phyloP scores from a whole-genome alignment of 129 eudicot species.

The Deinandra increscens region DNA sequence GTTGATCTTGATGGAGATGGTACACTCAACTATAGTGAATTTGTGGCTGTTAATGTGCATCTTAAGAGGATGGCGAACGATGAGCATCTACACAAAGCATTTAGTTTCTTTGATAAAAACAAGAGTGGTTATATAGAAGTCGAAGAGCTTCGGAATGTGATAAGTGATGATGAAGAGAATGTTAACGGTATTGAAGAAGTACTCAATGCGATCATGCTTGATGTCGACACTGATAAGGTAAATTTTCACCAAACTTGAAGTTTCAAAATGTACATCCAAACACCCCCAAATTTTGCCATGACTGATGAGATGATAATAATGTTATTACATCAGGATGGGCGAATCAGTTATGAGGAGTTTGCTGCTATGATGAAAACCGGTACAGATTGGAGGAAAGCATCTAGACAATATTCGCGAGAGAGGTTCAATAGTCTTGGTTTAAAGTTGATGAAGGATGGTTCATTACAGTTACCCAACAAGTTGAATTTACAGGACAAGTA shows the following conservation, averaged over 20 bases:
- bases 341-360: constrained; percentile 80
- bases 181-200: constrained; percentile 52
- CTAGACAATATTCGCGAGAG: constrained; percentile 78
- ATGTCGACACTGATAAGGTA: constrained; percentile 86
- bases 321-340: constrained; percentile 61
- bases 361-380: constrained; percentile 89
- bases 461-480: constrained; percentile 42
- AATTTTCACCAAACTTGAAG: background rate
- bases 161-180: constrained; percentile 70
- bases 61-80: constrained; percentile 73
- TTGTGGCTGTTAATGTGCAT: constrained; percentile 71
- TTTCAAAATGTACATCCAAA: no score
- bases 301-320: background rate
- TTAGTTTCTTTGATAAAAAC: constrained; percentile 65
- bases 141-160: constrained; percentile 62
- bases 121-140: constrained; percentile 66
- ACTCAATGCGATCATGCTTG: constrained; percentile 63
- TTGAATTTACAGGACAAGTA: constrained; percentile 5
- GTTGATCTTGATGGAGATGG: constrained; percentile 79
- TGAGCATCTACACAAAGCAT: constrained; percentile 79
- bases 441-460: constrained; percentile 61
- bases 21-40: constrained; percentile 58
- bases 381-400: constrained; percentile 87
- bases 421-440: constrained; percentile 63
- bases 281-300: no score